phyloP scores from a whole-genome alignment of 768 basidiomycete species.

The Leucosporidium creatinivorum region DNA sequence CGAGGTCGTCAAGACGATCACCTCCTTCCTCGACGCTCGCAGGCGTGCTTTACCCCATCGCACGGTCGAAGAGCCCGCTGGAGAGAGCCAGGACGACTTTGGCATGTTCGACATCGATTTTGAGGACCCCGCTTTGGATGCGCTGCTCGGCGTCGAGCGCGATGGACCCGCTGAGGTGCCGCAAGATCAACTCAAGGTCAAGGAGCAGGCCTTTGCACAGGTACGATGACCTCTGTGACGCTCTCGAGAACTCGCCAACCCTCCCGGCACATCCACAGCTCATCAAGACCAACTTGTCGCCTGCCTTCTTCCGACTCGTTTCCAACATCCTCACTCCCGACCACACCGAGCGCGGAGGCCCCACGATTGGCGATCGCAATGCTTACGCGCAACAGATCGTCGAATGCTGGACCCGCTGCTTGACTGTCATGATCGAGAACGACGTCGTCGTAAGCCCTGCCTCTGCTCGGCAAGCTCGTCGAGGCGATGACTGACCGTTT shows the following conservation, averaged over 20 bases:
- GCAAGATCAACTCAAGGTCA: slow-evolving; percentile 38
- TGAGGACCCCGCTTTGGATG: slow-evolving; percentile 55
- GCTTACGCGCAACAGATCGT: slow-evolving; percentile 54
- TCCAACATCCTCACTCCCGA: slow-evolving; percentile 47
- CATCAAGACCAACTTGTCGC: slow-evolving; percentile 45
- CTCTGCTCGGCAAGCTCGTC: neutral
- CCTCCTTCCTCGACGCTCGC: slow-evolving; percentile 54
- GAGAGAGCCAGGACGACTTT: slow-evolving; percentile 75
- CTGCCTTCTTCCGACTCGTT: slow-evolving; percentile 54
- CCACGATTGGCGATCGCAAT: slow-evolving; percentile 13
- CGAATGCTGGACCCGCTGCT: slow-evolving; percentile 68
- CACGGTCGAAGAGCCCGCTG: slow-evolving; percentile 28
- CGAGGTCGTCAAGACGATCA: slow-evolving; percentile 56
- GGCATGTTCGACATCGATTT: slow-evolving; percentile 53
- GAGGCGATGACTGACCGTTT: slow-evolving; percentile 5
- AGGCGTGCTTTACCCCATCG: neutral
- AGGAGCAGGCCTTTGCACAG: slow-evolving; percentile 51
- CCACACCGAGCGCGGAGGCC: slow-evolving; percentile 29
- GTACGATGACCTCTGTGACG: slow-evolving; percentile 42
- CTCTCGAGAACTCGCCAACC: neutral
- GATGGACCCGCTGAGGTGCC: slow-evolving; percentile 28
- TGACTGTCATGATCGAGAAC: slow-evolving; percentile 55
- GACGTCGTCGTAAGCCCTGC: slow-evolving; percentile 44
- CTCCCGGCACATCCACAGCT: neutral
- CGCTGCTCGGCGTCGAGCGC: slow-evolving; percentile 46